Evolutionary conservation across 768 basidiomycete genomes (phyloP), one percentile per base, ranked within the genome.

Genomic region (Boletus speciosus): DNA sequence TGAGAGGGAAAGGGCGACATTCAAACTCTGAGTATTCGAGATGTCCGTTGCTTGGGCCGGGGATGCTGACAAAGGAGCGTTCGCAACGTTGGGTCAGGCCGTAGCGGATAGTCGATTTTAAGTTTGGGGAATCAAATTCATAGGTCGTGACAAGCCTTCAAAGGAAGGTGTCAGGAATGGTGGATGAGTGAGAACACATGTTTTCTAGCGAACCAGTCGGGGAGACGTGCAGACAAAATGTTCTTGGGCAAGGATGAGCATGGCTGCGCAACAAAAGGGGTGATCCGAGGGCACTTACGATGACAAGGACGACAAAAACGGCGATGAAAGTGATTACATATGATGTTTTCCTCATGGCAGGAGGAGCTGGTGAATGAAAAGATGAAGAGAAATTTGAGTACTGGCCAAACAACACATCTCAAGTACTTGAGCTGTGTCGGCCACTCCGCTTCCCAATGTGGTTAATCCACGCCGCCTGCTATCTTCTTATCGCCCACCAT

Each of bases 1-100:
- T 75, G 44, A 73, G 69, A 4, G 89, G 89, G 67, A 90, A 91
- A 6, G 70, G 61, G 48, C 86, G 82, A 58, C 89, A 91, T 45
- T 82, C 70, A 60, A 77, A 83, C 12, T 81, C 75, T 4, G 77
- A 75, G 67, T 82, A 85, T 35, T 76, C 72, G 47, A 82, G 59
- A 40, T 72, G 71, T 6, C 76, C 72, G n/a, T 73, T 73, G 14
- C 62, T 64, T 9, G 74, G 70, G 21, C 72, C 73, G 3, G 83
- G 84, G 11, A 86, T 55, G 57, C 73, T 66, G 40, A 84, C 66
- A 1, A 77, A 51, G 45, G 74, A 70, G 41, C 78, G 77, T 49
- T 84, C 78, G 71, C 88, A 90, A 19, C 76, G 78, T 56, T 78
- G 57, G 57, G 64, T 66, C 29, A 90, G 76, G 8, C 88, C 88